A percentile compares a stretch with the other conserved stretches of the same genome.
Evolutionary conservation across 2,329 filamentous ascomycete genomes (phyloP).

Genomic region (Ascochyta lentis): DNA sequence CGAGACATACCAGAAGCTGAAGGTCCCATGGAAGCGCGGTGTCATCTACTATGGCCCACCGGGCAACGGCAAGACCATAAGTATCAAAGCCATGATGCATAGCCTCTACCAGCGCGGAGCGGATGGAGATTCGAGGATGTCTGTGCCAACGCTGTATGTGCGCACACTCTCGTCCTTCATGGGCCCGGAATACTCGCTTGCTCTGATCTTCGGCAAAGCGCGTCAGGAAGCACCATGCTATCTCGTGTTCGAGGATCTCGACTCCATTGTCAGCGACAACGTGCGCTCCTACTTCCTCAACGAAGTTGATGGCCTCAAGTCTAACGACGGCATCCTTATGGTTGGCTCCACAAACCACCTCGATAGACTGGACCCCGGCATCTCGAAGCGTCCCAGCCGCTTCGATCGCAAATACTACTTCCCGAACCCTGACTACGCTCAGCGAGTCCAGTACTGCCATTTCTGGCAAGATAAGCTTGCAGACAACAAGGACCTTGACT

Average conservation of each 20-base stretch:
- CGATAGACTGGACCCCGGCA: constrained; percentile 71
- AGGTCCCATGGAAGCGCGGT: constrained; percentile 75
- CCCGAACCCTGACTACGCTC: constrained; percentile 46
- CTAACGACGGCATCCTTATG: constrained; percentile 75
- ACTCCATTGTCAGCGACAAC: constrained; percentile 66
- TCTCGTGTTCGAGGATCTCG: constrained; percentile 75
- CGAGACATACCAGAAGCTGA: constrained; percentile 65
- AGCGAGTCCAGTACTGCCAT: constrained; percentile 52
- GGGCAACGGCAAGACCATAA: constrained; percentile 72
- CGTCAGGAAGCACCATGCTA: constrained; percentile 70
- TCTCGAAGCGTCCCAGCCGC: constrained; percentile 54
- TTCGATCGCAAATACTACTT: constrained; percentile 59
- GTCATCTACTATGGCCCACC: constrained; percentile 72
- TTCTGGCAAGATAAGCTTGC: constrained; percentile 54
- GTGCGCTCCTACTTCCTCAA: constrained; percentile 75
- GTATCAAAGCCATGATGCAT: constrained; percentile 74
- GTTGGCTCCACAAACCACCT: constrained; percentile 70
- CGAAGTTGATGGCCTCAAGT: constrained; percentile 72
- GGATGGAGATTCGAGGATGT: constrained; percentile 36
- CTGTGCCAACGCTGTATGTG: constrained; percentile 64
- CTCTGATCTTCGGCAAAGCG: constrained; percentile 57
- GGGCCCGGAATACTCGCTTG: constrained; percentile 62
- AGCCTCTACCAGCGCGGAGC: constrained; percentile 61
- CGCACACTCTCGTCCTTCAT: constrained; percentile 53
- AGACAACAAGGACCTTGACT: constrained; percentile 48